Base-by-base conservation (phyloP, 257 asterid species). In the Capsicum rhomboideum region DNA sequence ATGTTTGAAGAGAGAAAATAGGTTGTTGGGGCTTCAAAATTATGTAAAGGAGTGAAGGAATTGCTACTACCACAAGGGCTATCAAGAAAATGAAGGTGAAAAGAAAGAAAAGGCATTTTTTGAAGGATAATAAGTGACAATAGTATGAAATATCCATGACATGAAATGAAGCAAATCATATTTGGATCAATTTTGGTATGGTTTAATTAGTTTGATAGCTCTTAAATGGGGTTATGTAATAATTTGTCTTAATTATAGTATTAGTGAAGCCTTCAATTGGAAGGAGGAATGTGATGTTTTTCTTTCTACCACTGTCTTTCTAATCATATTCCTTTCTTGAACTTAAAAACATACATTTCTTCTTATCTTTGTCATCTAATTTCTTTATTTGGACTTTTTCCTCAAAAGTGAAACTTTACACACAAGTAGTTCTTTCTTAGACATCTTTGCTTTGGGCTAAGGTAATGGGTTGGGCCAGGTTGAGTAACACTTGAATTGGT, bases 1-100 rank as follows among this genome's bases (percentile, higher is more conserved):
- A 71, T 20, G 83, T 82, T 82, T 92, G 90, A 78, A 94, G 74
- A 6, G 94, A 83, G 42, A 92, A 94, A 28, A 53, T 56, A 10
- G 98, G 97, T 81, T 85, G 78, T 56, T 86, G 90, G 23, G 98
- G 97, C 82, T 92, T 91, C 85, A 92, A 66, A 64, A 87, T 34
- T 10, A 91, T 78, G 74, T 85, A 1, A 40, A 85, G 18, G 75
- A 90, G 56, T 17, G 90, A 56, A 14, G 90, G 75, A 14, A 88
- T 82, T n/a, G 87, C 20, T 16, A 92, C 91, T 10, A 82, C 14
- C 8, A 90, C 2, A 67, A 91, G 40, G 55, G 86, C 31, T 54
- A 90, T 69, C 52, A 83, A 79, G 82, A 87, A 72, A 17, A 88
- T 56, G 88, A 89, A 89, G 2, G 80, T 2, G 81, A 90, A 82